These are phyloP conservation scores for Nematocida homosporus DNA, from an alignment of 371 early-diverging fungal genomes.

Conservation along the genomic window DNA sequence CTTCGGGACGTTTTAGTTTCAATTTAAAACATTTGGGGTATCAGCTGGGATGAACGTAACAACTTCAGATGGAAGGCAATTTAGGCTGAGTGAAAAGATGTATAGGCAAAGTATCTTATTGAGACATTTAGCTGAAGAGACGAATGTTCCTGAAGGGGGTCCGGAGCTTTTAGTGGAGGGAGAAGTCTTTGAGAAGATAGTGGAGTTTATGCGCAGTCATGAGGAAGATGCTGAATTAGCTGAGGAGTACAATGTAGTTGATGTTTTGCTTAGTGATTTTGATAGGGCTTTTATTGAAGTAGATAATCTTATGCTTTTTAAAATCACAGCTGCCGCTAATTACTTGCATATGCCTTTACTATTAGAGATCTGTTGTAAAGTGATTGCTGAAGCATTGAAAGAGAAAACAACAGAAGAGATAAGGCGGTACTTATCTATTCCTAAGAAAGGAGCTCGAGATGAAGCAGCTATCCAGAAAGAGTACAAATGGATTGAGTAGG, in stretches of 20 bases:
- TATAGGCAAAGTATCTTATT: conserved; percentile 36
- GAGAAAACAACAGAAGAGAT: conserved; percentile 56
- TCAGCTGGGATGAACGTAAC: background rate
- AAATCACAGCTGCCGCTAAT: conserved; percentile 52
- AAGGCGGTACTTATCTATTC: conserved; percentile 44
- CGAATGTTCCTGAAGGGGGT: background rate
- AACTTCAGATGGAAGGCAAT: conserved; percentile 15
- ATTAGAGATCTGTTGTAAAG: conserved; percentile 65
- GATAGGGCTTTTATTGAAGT: conserved; percentile 52
- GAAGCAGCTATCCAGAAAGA: conserved; percentile 49
- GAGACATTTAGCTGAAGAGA: conserved; percentile 14
- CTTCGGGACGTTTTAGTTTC: conserved; percentile 31
- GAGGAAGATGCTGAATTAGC: background rate
- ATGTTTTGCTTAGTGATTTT: conserved; percentile 47
- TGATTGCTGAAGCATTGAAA: conserved; percentile 55
- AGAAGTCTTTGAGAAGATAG: conserved; percentile 28
- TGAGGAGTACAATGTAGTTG: conserved; percentile 29
- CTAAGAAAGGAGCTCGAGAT: conserved; percentile 6
- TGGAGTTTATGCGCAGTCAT: conserved; percentile 30
- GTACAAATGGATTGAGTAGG: conserved; percentile 59
- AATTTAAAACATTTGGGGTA: conserved; percentile 15
- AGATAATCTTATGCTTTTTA: conserved; percentile 45
- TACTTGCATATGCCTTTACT: conserved; percentile 64
- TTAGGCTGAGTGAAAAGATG: background rate
- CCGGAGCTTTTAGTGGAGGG: conserved; percentile 6